phyloP scores from a whole-genome alignment of 768 basidiomycete species.

The Collybiopsis luxurians region DNA sequence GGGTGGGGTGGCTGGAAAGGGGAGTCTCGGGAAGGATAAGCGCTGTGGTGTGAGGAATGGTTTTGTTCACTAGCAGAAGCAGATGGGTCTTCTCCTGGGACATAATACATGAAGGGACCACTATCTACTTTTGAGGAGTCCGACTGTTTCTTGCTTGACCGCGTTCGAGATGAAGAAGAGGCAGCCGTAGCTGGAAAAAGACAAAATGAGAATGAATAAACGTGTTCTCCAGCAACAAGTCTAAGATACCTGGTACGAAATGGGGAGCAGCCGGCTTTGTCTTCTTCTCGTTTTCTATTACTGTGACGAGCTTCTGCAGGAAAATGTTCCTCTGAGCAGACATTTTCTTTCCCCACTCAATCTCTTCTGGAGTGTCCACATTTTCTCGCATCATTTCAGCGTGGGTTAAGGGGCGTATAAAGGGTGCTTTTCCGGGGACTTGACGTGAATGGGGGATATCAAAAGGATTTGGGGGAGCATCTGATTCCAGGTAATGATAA shows the following conservation, averaged over 20 bases:
- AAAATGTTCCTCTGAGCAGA: constrained; percentile 68
- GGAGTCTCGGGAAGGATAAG: background rate
- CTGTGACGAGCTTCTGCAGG: constrained; percentile 63
- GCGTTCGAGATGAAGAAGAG: constrained; percentile 14
- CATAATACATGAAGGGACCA: constrained; percentile 47
- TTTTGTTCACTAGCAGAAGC: constrained; percentile 16
- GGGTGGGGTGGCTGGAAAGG: background rate
- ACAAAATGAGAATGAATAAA: background rate
- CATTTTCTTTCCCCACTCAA: constrained; percentile 78
- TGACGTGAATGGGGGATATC: constrained; percentile 59
- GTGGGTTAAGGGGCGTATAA: constrained; percentile 50
- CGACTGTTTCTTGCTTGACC: constrained; percentile 16
- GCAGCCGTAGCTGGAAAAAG: constrained; percentile 20
- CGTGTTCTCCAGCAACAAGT: background rate
- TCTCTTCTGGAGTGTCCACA: constrained; percentile 73
- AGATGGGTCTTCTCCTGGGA: constrained; percentile 36
- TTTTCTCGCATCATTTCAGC: constrained; percentile 66
- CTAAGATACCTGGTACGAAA: constrained; percentile 42
- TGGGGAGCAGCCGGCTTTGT: constrained; percentile 37
- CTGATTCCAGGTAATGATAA: constrained; percentile 76
- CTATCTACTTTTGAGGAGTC: constrained; percentile 39
- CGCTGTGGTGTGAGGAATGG: background rate
- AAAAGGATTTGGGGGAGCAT: constrained; percentile 68
- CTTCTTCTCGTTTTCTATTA: constrained; percentile 51
- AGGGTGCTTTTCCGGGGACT: constrained; percentile 63